These are phyloP conservation scores for Laguncularia racemosa DNA, from an alignment of 345 rosid genomes.

Conservation along the genomic window DNA sequence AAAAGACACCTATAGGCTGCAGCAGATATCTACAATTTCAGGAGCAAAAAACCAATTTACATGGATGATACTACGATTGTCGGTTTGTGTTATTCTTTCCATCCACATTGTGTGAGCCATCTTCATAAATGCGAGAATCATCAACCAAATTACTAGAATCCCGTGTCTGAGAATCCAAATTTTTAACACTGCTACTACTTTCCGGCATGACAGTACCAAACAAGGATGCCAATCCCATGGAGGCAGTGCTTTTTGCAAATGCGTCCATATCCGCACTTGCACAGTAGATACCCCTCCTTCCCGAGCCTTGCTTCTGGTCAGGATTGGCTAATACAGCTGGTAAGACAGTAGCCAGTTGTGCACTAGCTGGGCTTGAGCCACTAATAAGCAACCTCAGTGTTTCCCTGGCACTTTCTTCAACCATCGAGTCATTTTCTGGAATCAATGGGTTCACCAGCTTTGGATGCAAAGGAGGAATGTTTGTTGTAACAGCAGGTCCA, in stretches of 20 bases:
- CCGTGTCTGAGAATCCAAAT: conserved; percentile 4
- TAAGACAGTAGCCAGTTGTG: conserved; percentile 39
- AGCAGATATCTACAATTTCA: conserved; percentile 17
- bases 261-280: conserved; percentile 40
- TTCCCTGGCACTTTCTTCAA: conserved; percentile 92
- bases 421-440: conserved; percentile 46
- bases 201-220: conserved; percentile 15
- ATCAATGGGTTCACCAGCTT: conserved; percentile 48
- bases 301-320: conserved; percentile 33
- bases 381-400: conserved; percentile 74
- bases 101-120: conserved; percentile 2
- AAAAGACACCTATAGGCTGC: conserved; percentile 18
- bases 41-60: conserved; percentile 9
- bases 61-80: not conserved
- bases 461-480: conserved; percentile 55
- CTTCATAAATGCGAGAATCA: conserved; percentile 14
- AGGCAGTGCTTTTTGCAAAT: conserved; percentile 28
- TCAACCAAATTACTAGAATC: conserved; percentile 11
- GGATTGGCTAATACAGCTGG: conserved; percentile 32
- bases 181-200: conserved; percentile 3
- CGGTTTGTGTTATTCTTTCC: conserved; percentile 10
- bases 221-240: conserved; percentile 34
- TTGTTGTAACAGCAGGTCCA: conserved; percentile 54
- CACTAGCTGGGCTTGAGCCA: conserved; percentile 44
- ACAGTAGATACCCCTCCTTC: conserved; percentile 66